Percentiles rank a stretch among this genome's conserved stretches.
phyloP scores from a whole-genome alignment of 2,329 filamentous ascomycete species.

The Penicillium frequentans region DNA sequence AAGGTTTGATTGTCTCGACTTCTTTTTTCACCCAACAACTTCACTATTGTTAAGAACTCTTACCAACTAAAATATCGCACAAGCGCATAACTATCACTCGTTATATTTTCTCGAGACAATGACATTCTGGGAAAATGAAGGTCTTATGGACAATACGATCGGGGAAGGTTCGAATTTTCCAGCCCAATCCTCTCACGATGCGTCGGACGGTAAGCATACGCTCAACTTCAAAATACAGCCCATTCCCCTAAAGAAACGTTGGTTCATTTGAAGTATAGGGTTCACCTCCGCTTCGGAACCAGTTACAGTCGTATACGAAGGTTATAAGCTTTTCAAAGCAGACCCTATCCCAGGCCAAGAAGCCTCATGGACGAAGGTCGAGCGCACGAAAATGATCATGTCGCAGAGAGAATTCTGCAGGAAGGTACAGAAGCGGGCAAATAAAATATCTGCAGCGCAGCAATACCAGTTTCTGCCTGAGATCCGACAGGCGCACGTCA shows the following conservation, averaged over 20 bases:
- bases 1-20: no score
- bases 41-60: background rate
- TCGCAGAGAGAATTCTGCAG: slow-evolving; percentile 31
- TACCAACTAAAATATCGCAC: background rate
- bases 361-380: slow-evolving; percentile 32
- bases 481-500: slow-evolving; percentile 34
- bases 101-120: background rate
- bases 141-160: background rate
- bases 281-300: background rate
- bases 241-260: background rate
- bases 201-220: background rate
- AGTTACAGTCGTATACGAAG: slow-evolving; percentile 26
- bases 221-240: background rate
- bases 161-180: background rate
- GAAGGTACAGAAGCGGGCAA: slow-evolving; percentile 31
- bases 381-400: slow-evolving; percentile 31
- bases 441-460: slow-evolving; percentile 25
- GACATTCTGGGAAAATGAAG: background rate
- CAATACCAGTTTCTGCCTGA: slow-evolving; percentile 31
- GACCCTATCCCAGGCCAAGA: slow-evolving; percentile 28
- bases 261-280: background rate
- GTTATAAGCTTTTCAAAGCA: slow-evolving; percentile 38
- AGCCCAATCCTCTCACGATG: background rate
- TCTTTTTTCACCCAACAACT: background rate
- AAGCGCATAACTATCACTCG: background rate